phyloP scores from a whole-genome alignment of 2,329 filamentous ascomycete species.

The Penicillium sp. region DNA sequence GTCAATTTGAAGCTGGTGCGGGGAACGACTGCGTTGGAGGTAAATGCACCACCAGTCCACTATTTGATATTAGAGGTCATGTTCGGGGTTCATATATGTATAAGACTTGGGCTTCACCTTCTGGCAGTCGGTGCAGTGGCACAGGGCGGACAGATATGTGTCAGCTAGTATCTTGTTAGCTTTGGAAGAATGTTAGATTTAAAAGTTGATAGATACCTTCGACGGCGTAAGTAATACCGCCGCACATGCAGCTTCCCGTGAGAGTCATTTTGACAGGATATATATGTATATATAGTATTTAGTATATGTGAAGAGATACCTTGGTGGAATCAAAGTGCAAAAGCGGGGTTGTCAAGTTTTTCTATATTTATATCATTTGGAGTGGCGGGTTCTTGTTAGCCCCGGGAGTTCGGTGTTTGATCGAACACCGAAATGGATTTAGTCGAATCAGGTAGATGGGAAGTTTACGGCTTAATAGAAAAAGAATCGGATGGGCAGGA shows the following conservation, averaged over 20 bases:
- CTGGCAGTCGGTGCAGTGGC: conserved; percentile 55
- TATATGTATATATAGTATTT: background rate
- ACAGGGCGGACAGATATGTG: conserved; percentile 46
- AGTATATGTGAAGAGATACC: conserved; percentile 8
- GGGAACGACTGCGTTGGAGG: conserved; percentile 53
- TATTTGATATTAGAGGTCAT: conserved; percentile 15
- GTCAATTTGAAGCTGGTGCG: conserved; percentile 49
- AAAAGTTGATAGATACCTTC: conserved; percentile 18
- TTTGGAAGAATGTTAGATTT: background rate
- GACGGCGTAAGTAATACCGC: conserved; percentile 29
- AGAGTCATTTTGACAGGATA: conserved; percentile 27
- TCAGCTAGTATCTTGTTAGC: conserved; percentile 34
- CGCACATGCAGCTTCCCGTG: conserved; percentile 36
- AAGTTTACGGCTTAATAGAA: background rate
- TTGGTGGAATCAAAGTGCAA: conserved; percentile 19
- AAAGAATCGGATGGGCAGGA: background rate
- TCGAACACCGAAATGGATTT: conserved; percentile 2
- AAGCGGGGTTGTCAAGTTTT: background rate
- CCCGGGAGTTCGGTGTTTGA: background rate
- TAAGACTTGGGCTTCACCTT: conserved; percentile 40
- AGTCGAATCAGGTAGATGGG: background rate
- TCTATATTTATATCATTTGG: no score
- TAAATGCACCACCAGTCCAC: conserved; percentile 55
- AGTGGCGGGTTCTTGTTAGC: no score
- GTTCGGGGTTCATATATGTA: background rate